These are phyloP conservation scores for Penicillium sp. DNA, from an alignment of 2,329 filamentous ascomycete species.

Conservation along the genomic window DNA sequence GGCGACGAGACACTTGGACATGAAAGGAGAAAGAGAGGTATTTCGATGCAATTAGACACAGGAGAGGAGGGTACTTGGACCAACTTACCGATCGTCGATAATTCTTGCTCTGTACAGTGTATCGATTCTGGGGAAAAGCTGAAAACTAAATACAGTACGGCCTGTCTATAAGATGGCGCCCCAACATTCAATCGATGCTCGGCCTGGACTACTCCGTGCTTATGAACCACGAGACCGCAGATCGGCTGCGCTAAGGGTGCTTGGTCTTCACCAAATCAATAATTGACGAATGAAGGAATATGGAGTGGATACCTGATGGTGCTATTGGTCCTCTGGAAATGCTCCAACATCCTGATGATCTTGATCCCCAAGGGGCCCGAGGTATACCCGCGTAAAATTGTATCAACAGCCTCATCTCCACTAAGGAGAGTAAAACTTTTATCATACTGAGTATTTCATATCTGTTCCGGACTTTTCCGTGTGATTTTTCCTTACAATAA, in stretches of 20 bases:
- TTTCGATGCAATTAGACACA: not conserved
- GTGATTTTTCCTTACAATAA: too few species aligned
- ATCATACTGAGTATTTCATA: not conserved
- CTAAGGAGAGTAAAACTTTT: not conserved
- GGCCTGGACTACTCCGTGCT: not conserved
- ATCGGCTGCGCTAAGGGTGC: not conserved
- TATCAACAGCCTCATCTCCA: not conserved
- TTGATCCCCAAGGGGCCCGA: not conserved
- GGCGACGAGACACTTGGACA: not conserved
- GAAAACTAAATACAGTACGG: too few species aligned
- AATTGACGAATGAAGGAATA: not conserved
- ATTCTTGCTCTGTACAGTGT: not conserved
- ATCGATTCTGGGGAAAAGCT: not conserved
- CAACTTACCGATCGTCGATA: slow-evolving; percentile 1
- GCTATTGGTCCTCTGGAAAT: not conserved
- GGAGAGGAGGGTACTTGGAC: not conserved
- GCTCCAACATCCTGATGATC: not conserved
- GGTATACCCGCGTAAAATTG: not conserved
- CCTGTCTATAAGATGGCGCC: not conserved
- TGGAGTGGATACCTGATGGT: not conserved
- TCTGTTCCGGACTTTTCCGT: too few species aligned
- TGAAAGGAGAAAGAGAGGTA: not conserved
- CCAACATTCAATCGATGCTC: not conserved
- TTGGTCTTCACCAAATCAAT: not conserved
- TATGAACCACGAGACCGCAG: not conserved